Percentiles rank a stretch among this genome's conserved stretches.
These are phyloP conservation scores for Poa pratensis DNA, from an alignment of 176 grass and related monocot species.

Conservation along the genomic window DNA sequence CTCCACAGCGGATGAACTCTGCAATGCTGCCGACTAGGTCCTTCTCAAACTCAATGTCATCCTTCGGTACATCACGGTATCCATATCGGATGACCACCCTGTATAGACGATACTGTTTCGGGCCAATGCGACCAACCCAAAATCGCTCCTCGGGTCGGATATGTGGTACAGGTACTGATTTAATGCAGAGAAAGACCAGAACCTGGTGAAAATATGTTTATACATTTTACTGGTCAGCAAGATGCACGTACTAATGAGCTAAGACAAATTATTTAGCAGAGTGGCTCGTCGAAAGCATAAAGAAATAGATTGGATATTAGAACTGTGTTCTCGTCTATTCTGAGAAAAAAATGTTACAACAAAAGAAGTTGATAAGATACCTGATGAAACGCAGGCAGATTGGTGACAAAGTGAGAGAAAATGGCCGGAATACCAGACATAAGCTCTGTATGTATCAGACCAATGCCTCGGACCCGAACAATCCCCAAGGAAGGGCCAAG, in stretches of 20 bases:
- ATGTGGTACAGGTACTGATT: slow-evolving; percentile 70
- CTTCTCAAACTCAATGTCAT: slow-evolving; percentile 84
- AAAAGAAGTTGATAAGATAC: slow-evolving; percentile 36
- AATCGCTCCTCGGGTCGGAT: slow-evolving; percentile 67
- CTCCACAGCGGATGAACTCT: slow-evolving; percentile 73
- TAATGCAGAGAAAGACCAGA: slow-evolving; percentile 81
- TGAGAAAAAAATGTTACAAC: background rate
- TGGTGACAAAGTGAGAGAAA: slow-evolving; percentile 96
- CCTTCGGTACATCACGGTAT: slow-evolving; percentile 81
- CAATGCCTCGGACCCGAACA: slow-evolving; percentile 83
- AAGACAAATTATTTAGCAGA: background rate
- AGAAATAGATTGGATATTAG: background rate
- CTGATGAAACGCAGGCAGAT: slow-evolving; percentile 98
- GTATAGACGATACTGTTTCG: slow-evolving; percentile 75
- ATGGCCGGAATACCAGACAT: slow-evolving; percentile 86
- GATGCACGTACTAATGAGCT: background rate
- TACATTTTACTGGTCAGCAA: background rate
- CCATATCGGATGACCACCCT: slow-evolving; percentile 83
- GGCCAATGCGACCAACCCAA: slow-evolving; percentile 77
- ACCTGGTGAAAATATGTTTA: slow-evolving; percentile 52
- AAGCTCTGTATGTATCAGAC: slow-evolving; percentile 87
- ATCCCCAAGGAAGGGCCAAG: slow-evolving; percentile 87
- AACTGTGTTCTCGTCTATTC: background rate
- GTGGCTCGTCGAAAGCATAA: background rate
- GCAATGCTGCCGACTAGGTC: slow-evolving; percentile 81